A percentile compares a stretch with the other conserved stretches of the same genome.
These are phyloP conservation scores for Picea sitchensis DNA, from an alignment of 75 land plant species.

Conservation along the genomic window DNA sequence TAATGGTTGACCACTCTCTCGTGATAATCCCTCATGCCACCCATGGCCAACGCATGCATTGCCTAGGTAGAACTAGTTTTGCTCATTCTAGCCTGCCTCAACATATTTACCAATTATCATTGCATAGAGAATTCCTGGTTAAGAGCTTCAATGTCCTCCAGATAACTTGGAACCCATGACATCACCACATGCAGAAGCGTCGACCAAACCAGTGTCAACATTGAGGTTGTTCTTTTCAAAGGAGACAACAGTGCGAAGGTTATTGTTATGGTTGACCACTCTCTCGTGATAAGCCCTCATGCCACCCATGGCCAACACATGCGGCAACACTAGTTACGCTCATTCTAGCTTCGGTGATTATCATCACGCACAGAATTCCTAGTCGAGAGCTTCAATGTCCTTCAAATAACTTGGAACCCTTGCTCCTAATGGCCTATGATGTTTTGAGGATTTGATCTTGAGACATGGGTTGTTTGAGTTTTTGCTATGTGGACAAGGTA, in stretches of 20 bases:
- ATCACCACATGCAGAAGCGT: slow-evolving; percentile 94
- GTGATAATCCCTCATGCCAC: slow-evolving; percentile 32
- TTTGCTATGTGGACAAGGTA: too few relatives aligned
- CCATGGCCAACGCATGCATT: slow-evolving; percentile 17
- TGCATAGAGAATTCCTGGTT: too few relatives aligned
- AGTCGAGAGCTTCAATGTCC: too few relatives aligned
- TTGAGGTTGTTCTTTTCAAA: slow-evolving; percentile 82
- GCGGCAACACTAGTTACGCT: not conserved
- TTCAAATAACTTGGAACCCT: too few relatives aligned
- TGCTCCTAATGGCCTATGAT: too few relatives aligned
- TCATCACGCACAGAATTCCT: too few relatives aligned
- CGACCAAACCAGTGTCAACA: slow-evolving; percentile 88
- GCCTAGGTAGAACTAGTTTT: not conserved
- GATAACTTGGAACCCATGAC: slow-evolving; percentile 31
- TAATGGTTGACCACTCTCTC: slow-evolving; percentile 88
- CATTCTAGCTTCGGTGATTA: not conserved
- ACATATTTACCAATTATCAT: too few relatives aligned
- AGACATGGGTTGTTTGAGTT: too few relatives aligned
- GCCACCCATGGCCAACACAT: slow-evolving; percentile 50
- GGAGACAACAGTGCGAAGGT: slow-evolving; percentile 85
- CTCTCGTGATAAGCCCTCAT: slow-evolving; percentile 52
- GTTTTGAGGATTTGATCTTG: too few relatives aligned
- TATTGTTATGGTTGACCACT: slow-evolving; percentile 90
- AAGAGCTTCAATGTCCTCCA: too few relatives aligned
- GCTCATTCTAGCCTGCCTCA: not conserved